A percentile compares a stretch with the other conserved stretches of the same genome.
Evolutionary conservation across 2,329 filamentous ascomycete species (phyloP).

Genomic region (Fusarium compactum): DNA sequence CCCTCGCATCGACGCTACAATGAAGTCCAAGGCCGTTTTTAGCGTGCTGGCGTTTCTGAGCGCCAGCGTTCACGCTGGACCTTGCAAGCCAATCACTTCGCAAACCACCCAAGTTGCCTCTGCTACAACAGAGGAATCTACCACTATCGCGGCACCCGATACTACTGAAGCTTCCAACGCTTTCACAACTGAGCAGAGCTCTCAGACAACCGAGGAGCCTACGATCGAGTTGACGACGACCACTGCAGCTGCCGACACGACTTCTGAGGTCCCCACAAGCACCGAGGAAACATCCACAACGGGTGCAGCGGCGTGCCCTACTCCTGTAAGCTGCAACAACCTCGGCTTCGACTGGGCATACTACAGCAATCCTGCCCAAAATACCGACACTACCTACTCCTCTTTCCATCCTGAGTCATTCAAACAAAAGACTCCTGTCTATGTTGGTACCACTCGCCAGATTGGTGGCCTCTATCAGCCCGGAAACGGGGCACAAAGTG

Average conservation of each 20-base stretch:
- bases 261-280: neutral
- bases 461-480: slow-evolving; percentile 5
- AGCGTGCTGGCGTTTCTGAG: neutral
- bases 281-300: neutral
- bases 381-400: slow-evolving; percentile 19
- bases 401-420: neutral
- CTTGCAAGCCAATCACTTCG: slow-evolving; percentile 11
- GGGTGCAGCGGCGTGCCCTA: neutral
- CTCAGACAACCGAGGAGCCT: neutral
- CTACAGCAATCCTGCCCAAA: neutral
- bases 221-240: neutral
- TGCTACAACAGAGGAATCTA: neutral
- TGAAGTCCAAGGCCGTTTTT: slow-evolving; percentile 6
- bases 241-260: neutral
- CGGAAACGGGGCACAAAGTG: neutral
- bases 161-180: neutral
- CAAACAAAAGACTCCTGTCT: neutral
- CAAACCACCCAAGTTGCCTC: neutral
- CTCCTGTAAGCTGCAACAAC: neutral
- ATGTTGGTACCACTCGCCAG: neutral
- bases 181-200: neutral
- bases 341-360: slow-evolving; percentile 21
- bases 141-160: neutral
- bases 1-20: neutral
- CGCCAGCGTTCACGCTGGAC: slow-evolving; percentile 1